Evolutionary conservation across 2,329 filamentous ascomycete genomes (phyloP).

Genomic region (Cercospora janseana): DNA sequence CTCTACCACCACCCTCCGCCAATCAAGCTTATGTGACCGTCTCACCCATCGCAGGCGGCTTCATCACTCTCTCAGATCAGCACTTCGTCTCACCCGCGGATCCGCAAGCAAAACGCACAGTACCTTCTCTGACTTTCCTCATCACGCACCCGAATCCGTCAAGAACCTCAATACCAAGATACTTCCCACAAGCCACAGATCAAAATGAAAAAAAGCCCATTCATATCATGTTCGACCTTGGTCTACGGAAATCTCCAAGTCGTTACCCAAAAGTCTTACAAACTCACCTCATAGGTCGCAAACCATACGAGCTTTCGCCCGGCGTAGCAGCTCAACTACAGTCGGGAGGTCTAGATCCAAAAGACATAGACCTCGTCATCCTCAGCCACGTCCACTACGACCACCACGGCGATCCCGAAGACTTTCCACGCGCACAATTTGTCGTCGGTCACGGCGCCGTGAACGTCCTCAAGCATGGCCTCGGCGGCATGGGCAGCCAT

Average conservation of each 20-base stretch:
- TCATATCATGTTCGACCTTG: constrained; percentile 55
- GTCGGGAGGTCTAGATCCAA: constrained; percentile 39
- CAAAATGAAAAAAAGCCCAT: constrained; percentile 27
- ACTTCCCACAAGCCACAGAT: constrained; percentile 9
- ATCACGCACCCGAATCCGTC: constrained; percentile 46
- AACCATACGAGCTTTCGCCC: constrained; percentile 47
- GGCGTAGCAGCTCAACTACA: constrained; percentile 45
- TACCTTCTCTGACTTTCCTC: constrained; percentile 56
- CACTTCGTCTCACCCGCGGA: constrained; percentile 40
- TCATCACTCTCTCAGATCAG: constrained; percentile 33
- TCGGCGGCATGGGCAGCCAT: constrained; percentile 36
- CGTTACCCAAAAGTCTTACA: constrained; percentile 48
- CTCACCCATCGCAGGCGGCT: constrained; percentile 35
- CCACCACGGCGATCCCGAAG: constrained; percentile 55
- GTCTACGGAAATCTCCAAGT: constrained; percentile 47
- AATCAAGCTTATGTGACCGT: constrained; percentile 34
- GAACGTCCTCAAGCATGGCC: constrained; percentile 40
- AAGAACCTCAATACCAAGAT: not conserved
- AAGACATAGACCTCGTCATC: constrained; percentile 45
- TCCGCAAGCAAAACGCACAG: constrained; percentile 46
- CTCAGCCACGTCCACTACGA: constrained; percentile 58
- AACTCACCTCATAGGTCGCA: constrained; percentile 47
- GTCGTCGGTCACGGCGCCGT: constrained; percentile 52
- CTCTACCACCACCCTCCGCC: constrained; percentile 25
- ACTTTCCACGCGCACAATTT: constrained; percentile 52